Base-by-base conservation (phyloP, 2,329 filamentous ascomycete genomes). In the Colletotrichum tropicale region DNA sequence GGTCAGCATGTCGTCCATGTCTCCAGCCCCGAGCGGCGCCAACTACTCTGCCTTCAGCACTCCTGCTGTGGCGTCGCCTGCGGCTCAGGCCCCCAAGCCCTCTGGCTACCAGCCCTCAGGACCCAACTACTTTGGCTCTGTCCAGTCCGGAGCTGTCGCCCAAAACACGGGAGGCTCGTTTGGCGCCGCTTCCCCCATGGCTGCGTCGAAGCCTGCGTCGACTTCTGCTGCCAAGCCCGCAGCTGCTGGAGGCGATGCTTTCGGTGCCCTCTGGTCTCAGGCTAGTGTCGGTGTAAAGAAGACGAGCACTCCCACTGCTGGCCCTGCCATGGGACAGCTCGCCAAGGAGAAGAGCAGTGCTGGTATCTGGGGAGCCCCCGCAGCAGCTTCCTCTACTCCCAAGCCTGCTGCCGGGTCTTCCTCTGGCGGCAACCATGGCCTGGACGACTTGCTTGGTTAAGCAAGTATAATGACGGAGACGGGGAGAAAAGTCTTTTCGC, bases 341-440 rank as follows among this genome's bases (percentile, higher is more conserved):
- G 96, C 96, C n/a, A 98, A 98, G 88, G 96, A 98, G 86, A 98
- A 98, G 90, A 97, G 96, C 74, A 96, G 93, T 80, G 96, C 96
- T 18, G 96, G 96, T 9, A 95, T 99, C 78, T 99, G 98, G 96
- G 97, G 96, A 21, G 91, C 94, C 1, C 89, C 94, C 18, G 88
- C 92, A 64, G 76, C 87, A 78, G 77, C 83, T 78, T 67, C 81
- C 8, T 72, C 80, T 4, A 56, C 77, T 28, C 38, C 80, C n/a
- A 82, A 85, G 77, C 79, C 83, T 1, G 77, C 80, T 6, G 78
- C 78, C 58, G 65, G 70, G 18, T 65, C 73, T 10, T 67, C 61
- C 16, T 10, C 73, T n/a, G 70, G 74, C 21, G 65, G 76, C 70
- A 71, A 73, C 78, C 55, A 83, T 70, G 88, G 87, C 8, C 83